Evolutionary conservation across 129 eudicot species (phyloP), one percentile per base, ranked within the genome.

Genomic region (Flaveria brownii): DNA sequence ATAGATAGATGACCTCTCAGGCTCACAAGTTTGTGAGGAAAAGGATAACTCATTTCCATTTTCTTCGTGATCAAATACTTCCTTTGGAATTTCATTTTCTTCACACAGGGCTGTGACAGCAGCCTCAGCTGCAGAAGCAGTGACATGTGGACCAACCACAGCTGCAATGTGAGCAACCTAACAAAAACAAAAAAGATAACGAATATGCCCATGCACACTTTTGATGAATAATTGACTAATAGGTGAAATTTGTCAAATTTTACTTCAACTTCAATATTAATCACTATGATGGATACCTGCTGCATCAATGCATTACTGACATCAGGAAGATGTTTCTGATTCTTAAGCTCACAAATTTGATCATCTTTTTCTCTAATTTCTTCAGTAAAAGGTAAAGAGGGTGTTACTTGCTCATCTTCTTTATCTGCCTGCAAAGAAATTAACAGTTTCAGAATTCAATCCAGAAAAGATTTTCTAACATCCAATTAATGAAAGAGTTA

Each of bases 61-160:
- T 78, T 93, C 87, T 62, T 91, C 90, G 18, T 68, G 78, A 26
- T 90, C 91, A 72, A 89, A 91, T 65, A 91, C 75, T 52, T 91
- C 93, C 80, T 82, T 86, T 17, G 95, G 83, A 77, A 87, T 83
- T 68, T 85, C 88, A 12, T 91, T 88, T 70, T 88, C 98, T 15
- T 87, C 83, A 82, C 96, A 94, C 63, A 94, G 93, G 71, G 92
- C 96, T 68, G 85, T 49, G 52, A 94, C 81, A 47, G 97, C 97
- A 82, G 96, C 97, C 55, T 88, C 92, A 11, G 91, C 89, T 54
- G 96, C 98, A 68, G 97, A 83, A 62, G 93, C 96, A 76, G 90
- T 82, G 61, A 87, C 74, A 55, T 83, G 88, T 72, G 96, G 93
- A 62, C 90, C 93, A 72, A 94, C 92, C 85, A 87, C 81, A 63